Conservation (phyloP, 306 rosid genomes). For the Vigna trinervia region DNA sequence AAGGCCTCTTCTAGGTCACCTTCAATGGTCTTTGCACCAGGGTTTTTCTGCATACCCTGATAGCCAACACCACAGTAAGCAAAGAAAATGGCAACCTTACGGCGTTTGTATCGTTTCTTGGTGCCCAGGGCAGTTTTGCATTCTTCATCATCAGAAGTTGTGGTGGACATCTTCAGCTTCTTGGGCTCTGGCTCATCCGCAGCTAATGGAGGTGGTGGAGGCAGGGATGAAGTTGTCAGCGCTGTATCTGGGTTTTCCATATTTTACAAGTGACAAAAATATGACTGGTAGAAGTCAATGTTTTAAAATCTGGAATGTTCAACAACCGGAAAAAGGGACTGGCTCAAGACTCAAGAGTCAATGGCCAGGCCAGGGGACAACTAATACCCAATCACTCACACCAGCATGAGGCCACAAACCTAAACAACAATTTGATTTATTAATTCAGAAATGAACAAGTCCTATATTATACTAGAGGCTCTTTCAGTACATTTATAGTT, state of each 20-base stretch:
- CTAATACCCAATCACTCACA: slow-evolving; percentile 44
- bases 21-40: slow-evolving; percentile 97
- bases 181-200: slow-evolving; percentile 63
- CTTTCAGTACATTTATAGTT: slow-evolving; percentile 7
- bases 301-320: slow-evolving; percentile 42
- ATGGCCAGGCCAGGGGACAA: slow-evolving; percentile 43
- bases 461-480: slow-evolving; percentile 20
- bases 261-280: slow-evolving; percentile 47
- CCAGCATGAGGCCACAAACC: slow-evolving; percentile 45
- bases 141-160: slow-evolving; percentile 77
- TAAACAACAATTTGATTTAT: slow-evolving; percentile 39
- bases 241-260: slow-evolving; percentile 65
- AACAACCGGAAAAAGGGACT: slow-evolving; percentile 47
- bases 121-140: slow-evolving; percentile 38
- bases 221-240: slow-evolving; percentile 51
- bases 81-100: slow-evolving; percentile 84
- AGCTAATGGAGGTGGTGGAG: slow-evolving; percentile 38
- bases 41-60: slow-evolving; percentile 98
- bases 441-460: slow-evolving; percentile 26
- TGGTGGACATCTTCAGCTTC: slow-evolving; percentile 86
- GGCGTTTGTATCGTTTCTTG: slow-evolving; percentile 77
- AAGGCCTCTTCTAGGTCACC: slow-evolving; percentile 93
- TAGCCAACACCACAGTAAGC: slow-evolving; percentile 96
- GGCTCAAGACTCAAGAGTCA: slow-evolving; percentile 43
- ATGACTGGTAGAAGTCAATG: slow-evolving; percentile 37